phyloP scores from a whole-genome alignment of 2,329 filamentous ascomycete species.

The Achaetomium macrosporum region DNA sequence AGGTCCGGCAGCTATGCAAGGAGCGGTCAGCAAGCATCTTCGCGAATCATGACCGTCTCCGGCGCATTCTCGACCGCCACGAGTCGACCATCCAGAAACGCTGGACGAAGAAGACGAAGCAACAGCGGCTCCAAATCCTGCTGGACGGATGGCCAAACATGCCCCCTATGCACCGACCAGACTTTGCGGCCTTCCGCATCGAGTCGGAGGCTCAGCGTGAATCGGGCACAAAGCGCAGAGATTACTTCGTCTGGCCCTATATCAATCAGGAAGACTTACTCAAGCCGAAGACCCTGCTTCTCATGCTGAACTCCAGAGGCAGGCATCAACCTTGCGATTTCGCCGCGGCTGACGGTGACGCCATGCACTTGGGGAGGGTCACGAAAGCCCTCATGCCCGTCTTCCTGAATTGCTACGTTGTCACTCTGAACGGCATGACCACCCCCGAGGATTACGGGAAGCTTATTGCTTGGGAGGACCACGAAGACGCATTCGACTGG shows the following conservation, averaged over 20 bases:
- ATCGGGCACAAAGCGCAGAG: slow-evolving; percentile 23
- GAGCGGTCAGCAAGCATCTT: neutral
- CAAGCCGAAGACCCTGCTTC: slow-evolving; percentile 36
- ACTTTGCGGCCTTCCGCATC: slow-evolving; percentile 36
- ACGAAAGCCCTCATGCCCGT: slow-evolving; percentile 24
- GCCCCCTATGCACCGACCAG: slow-evolving; percentile 44
- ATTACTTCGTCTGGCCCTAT: slow-evolving; percentile 44
- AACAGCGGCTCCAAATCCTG: slow-evolving; percentile 42
- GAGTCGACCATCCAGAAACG: slow-evolving; percentile 46
- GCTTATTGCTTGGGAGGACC: slow-evolving; percentile 30
- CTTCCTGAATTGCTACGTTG: slow-evolving; percentile 30
- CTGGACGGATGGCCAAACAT: slow-evolving; percentile 46
- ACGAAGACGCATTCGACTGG: slow-evolving; percentile 35
- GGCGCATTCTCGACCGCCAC: slow-evolving; percentile 42
- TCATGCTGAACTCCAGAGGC: slow-evolving; percentile 49
- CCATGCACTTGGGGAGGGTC: slow-evolving; percentile 29
- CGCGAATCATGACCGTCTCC: slow-evolving; percentile 24
- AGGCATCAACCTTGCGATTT: slow-evolving; percentile 43
- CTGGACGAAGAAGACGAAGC: slow-evolving; percentile 48
- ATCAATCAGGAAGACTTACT: slow-evolving; percentile 53
- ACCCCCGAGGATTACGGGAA: slow-evolving; percentile 32
- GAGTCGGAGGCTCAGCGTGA: slow-evolving; percentile 20
- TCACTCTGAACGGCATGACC: slow-evolving; percentile 31
- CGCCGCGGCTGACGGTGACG: slow-evolving; percentile 38
- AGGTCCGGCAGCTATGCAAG: neutral